A percentile compares a stretch with the other conserved stretches of the same genome.
Conservation (phyloP, 177 flowering plant species). For the Vitis hybrid region DNA sequence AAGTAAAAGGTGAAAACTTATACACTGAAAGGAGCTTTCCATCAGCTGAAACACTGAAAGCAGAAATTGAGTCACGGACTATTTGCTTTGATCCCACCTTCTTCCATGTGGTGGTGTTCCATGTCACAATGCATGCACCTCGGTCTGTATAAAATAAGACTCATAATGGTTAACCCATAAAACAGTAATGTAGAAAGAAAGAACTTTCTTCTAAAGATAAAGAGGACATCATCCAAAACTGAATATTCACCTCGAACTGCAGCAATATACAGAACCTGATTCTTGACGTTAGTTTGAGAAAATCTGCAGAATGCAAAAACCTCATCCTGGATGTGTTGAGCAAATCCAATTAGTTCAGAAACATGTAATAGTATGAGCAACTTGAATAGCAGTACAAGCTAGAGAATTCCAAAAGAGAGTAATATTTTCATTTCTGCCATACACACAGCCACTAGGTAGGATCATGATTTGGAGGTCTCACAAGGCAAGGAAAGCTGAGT, state of each 20-base stretch:
- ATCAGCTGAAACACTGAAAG: conserved; percentile 78
- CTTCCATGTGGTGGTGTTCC: conserved; percentile 72
- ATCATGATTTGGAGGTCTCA: neutral
- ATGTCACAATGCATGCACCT: conserved; percentile 66
- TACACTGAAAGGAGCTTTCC: conserved; percentile 67
- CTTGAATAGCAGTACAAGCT: neutral
- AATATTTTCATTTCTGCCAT: neutral
- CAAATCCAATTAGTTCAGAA: neutral
- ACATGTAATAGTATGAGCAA: neutral
- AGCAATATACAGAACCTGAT: conserved; percentile 60
- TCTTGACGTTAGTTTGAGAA: conserved; percentile 40
- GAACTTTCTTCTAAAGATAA: neutral
- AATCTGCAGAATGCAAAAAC: conserved; percentile 75
- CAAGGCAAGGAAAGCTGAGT: neutral
- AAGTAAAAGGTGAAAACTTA: neutral
- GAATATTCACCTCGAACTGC: conserved; percentile 56
- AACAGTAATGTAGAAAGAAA: neutral
- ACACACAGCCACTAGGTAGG: neutral
- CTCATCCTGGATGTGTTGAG: conserved; percentile 60
- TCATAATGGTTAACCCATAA: conserved; percentile 7
- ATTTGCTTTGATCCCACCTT: conserved; percentile 60
- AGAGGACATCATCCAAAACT: neutral
- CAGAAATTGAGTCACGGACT: conserved; percentile 59
- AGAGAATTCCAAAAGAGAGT: neutral
- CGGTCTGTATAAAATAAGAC: conserved; percentile 36